Evolutionary conservation across 495 filamentous ascomycete species (phyloP).

Genomic region (Podospora conica): DNA sequence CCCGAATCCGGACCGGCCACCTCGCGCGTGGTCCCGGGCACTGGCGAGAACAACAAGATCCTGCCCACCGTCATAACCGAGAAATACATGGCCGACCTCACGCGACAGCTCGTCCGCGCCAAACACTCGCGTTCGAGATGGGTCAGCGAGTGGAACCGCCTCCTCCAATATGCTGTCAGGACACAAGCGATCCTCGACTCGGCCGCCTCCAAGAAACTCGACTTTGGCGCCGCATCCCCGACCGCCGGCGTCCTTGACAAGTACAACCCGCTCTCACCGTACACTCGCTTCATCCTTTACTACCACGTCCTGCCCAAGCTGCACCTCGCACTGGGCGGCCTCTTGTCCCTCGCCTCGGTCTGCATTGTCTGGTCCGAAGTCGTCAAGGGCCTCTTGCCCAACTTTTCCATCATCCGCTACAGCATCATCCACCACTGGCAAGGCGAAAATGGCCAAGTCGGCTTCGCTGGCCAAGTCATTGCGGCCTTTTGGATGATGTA

Average conservation of each 20-base stretch:
- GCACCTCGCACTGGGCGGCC: slow-evolving; percentile 51
- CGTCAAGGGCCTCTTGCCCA: slow-evolving; percentile 67
- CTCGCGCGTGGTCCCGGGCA: slow-evolving; percentile 29
- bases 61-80: slow-evolving; percentile 84
- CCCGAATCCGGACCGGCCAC: slow-evolving; percentile 55
- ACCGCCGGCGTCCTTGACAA: slow-evolving; percentile 48
- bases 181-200: slow-evolving; percentile 83
- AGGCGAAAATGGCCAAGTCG: slow-evolving; percentile 59
- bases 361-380: slow-evolving; percentile 90
- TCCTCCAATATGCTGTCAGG: slow-evolving; percentile 65
- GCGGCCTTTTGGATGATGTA: slow-evolving; percentile 87
- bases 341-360: slow-evolving; percentile 67
- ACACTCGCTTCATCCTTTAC: slow-evolving; percentile 74
- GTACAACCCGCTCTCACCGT: slow-evolving; percentile 66
- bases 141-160: slow-evolving; percentile 73
- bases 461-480: slow-evolving; percentile 76
- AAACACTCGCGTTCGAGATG: slow-evolving; percentile 78
- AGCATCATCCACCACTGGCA: slow-evolving; percentile 76
- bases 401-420: slow-evolving; percentile 73
- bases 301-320: slow-evolving; percentile 61
- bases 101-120: slow-evolving; percentile 69
- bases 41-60: slow-evolving; percentile 32
- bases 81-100: slow-evolving; percentile 85
- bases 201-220: slow-evolving; percentile 68
- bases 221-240: slow-evolving; percentile 57